These are phyloP conservation scores for Beta macrorhiza DNA, from an alignment of 179 eudicot species.

Conservation along the genomic window DNA sequence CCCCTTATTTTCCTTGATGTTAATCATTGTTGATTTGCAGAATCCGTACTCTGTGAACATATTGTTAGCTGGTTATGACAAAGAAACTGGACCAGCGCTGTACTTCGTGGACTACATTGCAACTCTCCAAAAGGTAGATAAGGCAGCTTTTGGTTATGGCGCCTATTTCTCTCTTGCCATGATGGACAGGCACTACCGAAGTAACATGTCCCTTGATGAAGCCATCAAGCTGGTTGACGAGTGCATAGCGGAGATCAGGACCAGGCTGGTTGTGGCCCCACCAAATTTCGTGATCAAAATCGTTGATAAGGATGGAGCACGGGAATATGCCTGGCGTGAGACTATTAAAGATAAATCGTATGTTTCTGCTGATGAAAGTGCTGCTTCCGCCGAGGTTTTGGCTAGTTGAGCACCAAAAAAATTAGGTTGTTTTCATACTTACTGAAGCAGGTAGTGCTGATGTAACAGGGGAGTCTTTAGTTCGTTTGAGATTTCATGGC, in stretches of 20 bases:
- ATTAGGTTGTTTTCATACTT: background rate
- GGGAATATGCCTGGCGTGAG: conserved; percentile 80
- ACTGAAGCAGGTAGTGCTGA: background rate
- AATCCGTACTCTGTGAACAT: conserved; percentile 79
- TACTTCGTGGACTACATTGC: conserved; percentile 89
- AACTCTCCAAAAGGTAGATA: conserved; percentile 83
- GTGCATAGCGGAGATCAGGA: conserved; percentile 65
- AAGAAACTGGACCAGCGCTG: conserved; percentile 79
- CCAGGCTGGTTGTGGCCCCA: conserved; percentile 79
- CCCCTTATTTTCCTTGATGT: background rate
- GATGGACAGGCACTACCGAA: conserved; percentile 86
- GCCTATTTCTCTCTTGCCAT: conserved; percentile 78
- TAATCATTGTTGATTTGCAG: conserved; percentile 36
- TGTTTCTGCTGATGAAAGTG: conserved; percentile 21
- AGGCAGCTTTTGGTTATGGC: conserved; percentile 94
- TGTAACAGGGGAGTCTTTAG: background rate
- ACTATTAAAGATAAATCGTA: conserved; percentile 43
- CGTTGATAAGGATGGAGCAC: conserved; percentile 84
- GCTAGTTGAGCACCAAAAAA: background rate
- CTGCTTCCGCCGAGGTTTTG: conserved; percentile 20
- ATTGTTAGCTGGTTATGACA: conserved; percentile 85
- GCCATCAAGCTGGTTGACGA: conserved; percentile 77
- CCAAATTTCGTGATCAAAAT: conserved; percentile 88
- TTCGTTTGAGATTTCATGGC: conserved; percentile 2
- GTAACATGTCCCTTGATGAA: conserved; percentile 76